Evolutionary conservation across 2,329 filamentous ascomycete species (phyloP), one percentile per base, ranked within the genome.

Genomic region (Venturia carpophila): DNA sequence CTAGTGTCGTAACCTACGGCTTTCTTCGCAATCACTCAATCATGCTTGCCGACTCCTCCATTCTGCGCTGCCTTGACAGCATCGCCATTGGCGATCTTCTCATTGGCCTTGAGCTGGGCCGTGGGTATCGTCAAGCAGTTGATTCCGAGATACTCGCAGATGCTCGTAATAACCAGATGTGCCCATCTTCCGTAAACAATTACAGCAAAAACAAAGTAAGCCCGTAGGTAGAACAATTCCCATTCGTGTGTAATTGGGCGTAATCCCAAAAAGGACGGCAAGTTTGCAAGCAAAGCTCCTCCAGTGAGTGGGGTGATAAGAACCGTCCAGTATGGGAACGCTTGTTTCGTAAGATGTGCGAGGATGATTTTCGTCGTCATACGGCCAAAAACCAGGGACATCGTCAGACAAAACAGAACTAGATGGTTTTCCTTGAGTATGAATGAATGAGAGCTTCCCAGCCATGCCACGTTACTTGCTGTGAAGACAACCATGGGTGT

Each of bases 281-380:
- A 78, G 77, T 97, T 97, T 27, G 85, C 88, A 49, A 97, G 78
- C 1, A 93, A 72, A 7, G 92, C 92, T 64, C 94, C 94, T 62
- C 90, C 89, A 60, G 97, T 83, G 47, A 99, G 86, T 9, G 94
- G 94, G 42, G 84, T 86, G 45, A 97, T 82, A 84, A 97, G 90
- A 61, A 94, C 84, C 13, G 94, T 97, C 92, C 92, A 97, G 82
- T 90, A 95, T 1, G 94, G 94, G 78, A 97, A 99, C 3, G 93
- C 90, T 75, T 97, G 94, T 68, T 86, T 86, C 1, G 94, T 94
- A 63, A 99, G 82, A 76, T 99, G 94, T 2, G 94, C 93, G 21
- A 99, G 86, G 73, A 99, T 99, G 77, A 97, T 97, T 81, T 97
- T 99, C 47, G 94, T 99, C 0, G 94, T 97, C 88, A 99, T 92